A percentile compares a stretch with the other conserved stretches of the same genome.
These are phyloP conservation scores for Candida corydali DNA, from an alignment of 805 yeast genomes.

Conservation along the genomic window DNA sequence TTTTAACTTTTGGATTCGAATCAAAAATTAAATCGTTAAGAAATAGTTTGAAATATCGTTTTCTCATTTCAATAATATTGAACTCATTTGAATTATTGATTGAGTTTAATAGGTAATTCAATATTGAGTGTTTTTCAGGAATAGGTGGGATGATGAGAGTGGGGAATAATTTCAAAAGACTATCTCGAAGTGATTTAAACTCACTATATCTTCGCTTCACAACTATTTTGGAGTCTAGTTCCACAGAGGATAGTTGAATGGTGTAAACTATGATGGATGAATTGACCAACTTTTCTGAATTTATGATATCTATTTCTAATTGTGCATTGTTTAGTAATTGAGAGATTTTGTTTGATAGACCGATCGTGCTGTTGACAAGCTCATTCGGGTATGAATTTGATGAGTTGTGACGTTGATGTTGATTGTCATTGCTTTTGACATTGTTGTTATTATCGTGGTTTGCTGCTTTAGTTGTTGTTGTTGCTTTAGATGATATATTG, in stretches of 20 bases:
- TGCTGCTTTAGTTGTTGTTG: not conserved
- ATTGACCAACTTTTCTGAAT: conserved; percentile 32
- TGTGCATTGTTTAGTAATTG: conserved; percentile 23
- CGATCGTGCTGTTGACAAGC: conserved; percentile 25
- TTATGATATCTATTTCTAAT: conserved; percentile 26
- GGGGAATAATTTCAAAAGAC: conserved; percentile 34
- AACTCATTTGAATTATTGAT: conserved; percentile 33
- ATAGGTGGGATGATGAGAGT: conserved; percentile 40
- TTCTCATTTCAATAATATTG: conserved; percentile 44
- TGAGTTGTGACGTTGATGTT: not conserved
- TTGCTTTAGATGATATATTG: not conserved
- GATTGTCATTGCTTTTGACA: not conserved
- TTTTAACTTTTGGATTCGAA: conserved; percentile 23
- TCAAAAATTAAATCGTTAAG: conserved; percentile 35
- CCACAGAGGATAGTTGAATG: conserved; percentile 20
- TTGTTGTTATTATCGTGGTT: no score
- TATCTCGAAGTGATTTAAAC: conserved; percentile 40
- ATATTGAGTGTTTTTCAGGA: conserved; percentile 45
- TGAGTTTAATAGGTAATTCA: conserved; percentile 38
- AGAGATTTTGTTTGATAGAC: conserved; percentile 27
- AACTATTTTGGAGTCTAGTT: conserved; percentile 16
- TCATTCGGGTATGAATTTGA: conserved; percentile 14
- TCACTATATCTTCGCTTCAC: conserved; percentile 42
- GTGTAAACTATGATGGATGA: conserved; percentile 36
- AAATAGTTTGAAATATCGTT: conserved; percentile 42